Base-by-base conservation (phyloP, 2,329 filamentous ascomycete species). In the Epichloe amarillans region DNA sequence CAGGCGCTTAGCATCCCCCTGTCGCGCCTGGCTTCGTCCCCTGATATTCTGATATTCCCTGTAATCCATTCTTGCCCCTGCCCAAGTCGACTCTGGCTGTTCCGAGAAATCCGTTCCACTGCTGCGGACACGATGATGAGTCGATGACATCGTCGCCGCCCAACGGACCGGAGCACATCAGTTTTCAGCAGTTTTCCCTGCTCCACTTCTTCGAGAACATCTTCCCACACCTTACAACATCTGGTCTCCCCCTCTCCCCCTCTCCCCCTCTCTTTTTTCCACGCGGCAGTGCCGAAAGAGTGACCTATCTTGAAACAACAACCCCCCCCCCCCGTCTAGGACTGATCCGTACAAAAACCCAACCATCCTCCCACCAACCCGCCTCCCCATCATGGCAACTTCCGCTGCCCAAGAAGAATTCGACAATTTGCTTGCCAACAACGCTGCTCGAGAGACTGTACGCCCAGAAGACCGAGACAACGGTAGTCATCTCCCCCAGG, bases 381-480 rank as follows among this genome's bases (percentile, higher is more conserved):
- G 23, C 46, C 40, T 36, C 52, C 52, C 58, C 71, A 72, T 50
- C 64, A 80, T 80, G 77, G 69, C 75, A 49, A 80, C 75, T 47
- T 80, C 79, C 50, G 71, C 77, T 52, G 80, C 80, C 48, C 78
- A 83, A 66, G 79, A 83, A 70, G 80, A 86, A 67, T 84, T 83
- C 65, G 76, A 83, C 64, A 66, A 70, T 56, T 74, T 85, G 52
- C 67, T 86, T 55, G 71, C 74, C 56, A 80, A 77, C 58, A 80
- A 79, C 58, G 72, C 69, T 38, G 54, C 65, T 62, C 60, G 63
- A 64, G 64, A 66, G 62, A 62, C 61, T 3, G 56, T 72, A 55
- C 82, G 83, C 54, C 78, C 76, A 35, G 81, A 86, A 64, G 77
- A 80, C 60, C 70, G 75, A 56, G 69, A 77, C 67, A 66, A 70